Evolutionary conservation across 257 asterid species (phyloP).

Genomic region (Eustoma russellianum): DNA sequence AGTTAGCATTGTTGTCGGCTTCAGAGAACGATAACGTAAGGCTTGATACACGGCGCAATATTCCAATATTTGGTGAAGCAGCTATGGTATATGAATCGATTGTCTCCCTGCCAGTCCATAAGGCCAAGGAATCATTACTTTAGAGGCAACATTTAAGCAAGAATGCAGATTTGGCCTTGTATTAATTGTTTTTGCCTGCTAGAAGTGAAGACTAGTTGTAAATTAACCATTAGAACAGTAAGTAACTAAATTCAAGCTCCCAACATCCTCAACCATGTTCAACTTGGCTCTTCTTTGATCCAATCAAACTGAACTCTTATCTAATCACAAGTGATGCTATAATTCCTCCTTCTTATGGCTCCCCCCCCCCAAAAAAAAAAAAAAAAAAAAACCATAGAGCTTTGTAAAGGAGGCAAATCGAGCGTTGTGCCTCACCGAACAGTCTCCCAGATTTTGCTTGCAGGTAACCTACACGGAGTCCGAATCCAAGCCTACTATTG

Average conservation of each 20-base stretch:
- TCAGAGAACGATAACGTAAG: slow-evolving; percentile 21
- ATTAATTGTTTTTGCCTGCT: neutral
- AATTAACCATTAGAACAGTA: neutral
- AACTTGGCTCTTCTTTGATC: neutral
- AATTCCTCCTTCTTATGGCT: no score
- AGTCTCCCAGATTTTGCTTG: no score
- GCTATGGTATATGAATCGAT: slow-evolving; percentile 57
- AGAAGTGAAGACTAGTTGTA: neutral
- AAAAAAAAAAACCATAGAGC: no score
- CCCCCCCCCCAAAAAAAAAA: no score
- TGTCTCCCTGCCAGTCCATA: slow-evolving; percentile 80
- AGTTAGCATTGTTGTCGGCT: slow-evolving; percentile 18
- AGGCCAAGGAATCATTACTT: neutral
- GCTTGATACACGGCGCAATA: slow-evolving; percentile 30
- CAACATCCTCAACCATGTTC: neutral
- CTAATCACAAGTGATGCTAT: no score
- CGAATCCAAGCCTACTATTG: no score
- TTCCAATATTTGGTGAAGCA: slow-evolving; percentile 60
- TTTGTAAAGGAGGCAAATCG: no score
- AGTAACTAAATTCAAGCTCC: neutral
- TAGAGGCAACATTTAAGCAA: neutral
- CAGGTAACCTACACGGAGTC: no score
- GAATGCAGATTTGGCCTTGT: neutral
- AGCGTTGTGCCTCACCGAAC: no score
- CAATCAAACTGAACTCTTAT: no score